phyloP scores from a whole-genome alignment of 352 stramenopile species.

The Lagenidium sp. region DNA sequence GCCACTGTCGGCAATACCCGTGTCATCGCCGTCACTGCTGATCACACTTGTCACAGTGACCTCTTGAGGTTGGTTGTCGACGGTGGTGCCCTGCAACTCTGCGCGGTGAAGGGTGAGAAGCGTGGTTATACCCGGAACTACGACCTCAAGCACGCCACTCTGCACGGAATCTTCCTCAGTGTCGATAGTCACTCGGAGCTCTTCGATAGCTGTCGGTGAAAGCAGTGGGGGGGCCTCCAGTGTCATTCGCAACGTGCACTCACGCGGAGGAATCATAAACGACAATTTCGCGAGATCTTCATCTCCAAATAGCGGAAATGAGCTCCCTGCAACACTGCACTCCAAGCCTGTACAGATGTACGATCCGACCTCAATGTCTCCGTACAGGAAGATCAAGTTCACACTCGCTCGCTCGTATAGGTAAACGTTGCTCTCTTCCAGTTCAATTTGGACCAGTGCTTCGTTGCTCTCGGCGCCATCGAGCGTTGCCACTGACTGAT shows the following conservation, averaged over 20 bases:
- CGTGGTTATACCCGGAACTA: slow-evolving; percentile 13
- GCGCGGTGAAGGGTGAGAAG: not conserved
- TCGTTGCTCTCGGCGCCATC: not conserved
- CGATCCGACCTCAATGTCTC: slow-evolving; percentile 25
- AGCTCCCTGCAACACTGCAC: slow-evolving; percentile 41
- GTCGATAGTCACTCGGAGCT: slow-evolving; percentile 29
- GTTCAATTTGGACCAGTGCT: slow-evolving; percentile 14
- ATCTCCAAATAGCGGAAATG: slow-evolving; percentile 32
- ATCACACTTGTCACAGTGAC: no score
- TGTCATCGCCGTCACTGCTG: no score
- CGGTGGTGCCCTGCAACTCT: slow-evolving; percentile 9
- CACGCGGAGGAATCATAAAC: slow-evolving; percentile 40
- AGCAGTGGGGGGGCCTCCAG: slow-evolving; percentile 45
- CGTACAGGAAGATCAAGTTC: slow-evolving; percentile 38
- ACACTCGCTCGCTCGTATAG: slow-evolving; percentile 46
- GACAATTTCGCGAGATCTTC: slow-evolving; percentile 16
- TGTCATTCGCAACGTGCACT: slow-evolving; percentile 39
- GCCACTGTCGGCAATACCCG: no score
- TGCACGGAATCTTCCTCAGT: slow-evolving; percentile 32
- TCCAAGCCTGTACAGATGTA: slow-evolving; percentile 51
- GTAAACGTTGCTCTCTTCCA: slow-evolving; percentile 50
- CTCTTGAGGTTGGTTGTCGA: not conserved
- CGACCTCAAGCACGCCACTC: slow-evolving; percentile 40
- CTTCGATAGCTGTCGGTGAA: slow-evolving; percentile 29
- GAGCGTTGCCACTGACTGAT: no score